Base-by-base conservation (phyloP, 2,329 filamentous ascomycete genomes). In the Paecilomyces sp. region DNA sequence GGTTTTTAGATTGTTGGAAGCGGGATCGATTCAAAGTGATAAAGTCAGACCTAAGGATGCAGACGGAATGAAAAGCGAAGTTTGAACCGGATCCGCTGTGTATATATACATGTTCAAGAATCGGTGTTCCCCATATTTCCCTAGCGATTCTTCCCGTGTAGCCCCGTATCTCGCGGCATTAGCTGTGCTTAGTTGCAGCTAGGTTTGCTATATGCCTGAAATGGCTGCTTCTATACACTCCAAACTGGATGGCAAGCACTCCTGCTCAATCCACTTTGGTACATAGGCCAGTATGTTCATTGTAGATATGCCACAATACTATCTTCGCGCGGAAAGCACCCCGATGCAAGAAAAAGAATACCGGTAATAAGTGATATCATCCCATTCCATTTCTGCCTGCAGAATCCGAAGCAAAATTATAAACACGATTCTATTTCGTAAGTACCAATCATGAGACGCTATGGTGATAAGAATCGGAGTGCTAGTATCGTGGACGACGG, bases 41-140 rank as follows among this genome's bases (percentile, higher is more conserved):
- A 54, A 24, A 54, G 52, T 22, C 15, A 22, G 6, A 54, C 5
- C n/a, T 18, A 54, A 54, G 30, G 41, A 54, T 54, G 24, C 24
- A 54, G 24, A 54, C 52, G 52, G 52, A 54, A 54, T 54, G 52
- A 54, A 54, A 54, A 28, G 52, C n/a, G 30, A 54, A 54, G 24
- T 54, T 54, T n/a, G 18, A 41, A 47, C 5, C 41, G 22, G 41
- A 47, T 47, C 41, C 41, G 41, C 41, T 22, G 41, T 47, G 41
- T 47, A 47, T 47, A 47, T 47, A 47, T 47, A 47, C 18, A 18
- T 47, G n/a, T 47, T n/a, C n/a, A 47, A 47, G 41, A 47, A 47
- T 47, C 41, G 41, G n/a, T 47, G 6, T 47, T 47, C n/a, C 41
- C n/a, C n/a, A 18, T 18, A 47, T 47, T 8, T n/a, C 18, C 41